phyloP scores from a whole-genome alignment of 164 flowering plant species.

The Platanus orientalis region DNA sequence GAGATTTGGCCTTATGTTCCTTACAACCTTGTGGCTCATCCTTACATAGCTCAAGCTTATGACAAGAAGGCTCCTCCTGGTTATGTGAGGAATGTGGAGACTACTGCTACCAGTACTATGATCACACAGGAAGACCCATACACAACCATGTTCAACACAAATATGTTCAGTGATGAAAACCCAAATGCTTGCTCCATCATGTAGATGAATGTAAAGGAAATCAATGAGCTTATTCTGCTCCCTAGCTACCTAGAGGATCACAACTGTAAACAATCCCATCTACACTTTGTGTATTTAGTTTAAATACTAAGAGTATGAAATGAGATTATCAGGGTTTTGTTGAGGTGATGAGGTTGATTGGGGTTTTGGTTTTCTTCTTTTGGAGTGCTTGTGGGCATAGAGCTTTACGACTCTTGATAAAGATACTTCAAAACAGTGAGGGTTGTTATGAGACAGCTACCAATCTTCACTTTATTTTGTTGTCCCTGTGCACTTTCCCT shows the following conservation, averaged over 20 bases:
- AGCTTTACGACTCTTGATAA: constrained; percentile 6
- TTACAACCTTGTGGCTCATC: constrained; percentile 55
- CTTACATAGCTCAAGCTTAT: constrained; percentile 44
- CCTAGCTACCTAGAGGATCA: no score
- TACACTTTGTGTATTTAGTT: no score
- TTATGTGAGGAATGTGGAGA: constrained; percentile 50
- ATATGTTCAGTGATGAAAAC: constrained; percentile 71
- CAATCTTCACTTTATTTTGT: constrained; percentile 4
- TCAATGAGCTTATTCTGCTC: no score
- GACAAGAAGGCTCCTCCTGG: constrained; percentile 81
- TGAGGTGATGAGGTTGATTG: neutral
- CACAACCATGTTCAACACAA: constrained; percentile 40
- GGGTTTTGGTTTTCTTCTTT: neutral
- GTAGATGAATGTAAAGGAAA: constrained; percentile 23
- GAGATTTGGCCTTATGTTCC: constrained; percentile 77
- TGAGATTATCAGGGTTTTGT: no score
- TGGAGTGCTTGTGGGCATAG: no score
- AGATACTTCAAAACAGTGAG: constrained; percentile 3
- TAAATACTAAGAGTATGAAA: no score
- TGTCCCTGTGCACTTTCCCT: neutral
- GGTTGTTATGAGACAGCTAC: constrained; percentile 15
- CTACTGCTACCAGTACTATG: constrained; percentile 18
- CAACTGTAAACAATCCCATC: no score
- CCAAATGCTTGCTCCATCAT: constrained; percentile 67
- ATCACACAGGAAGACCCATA: constrained; percentile 42